phyloP scores from a whole-genome alignment of 345 rosid genomes.

The Physaria fendleri region DNA sequence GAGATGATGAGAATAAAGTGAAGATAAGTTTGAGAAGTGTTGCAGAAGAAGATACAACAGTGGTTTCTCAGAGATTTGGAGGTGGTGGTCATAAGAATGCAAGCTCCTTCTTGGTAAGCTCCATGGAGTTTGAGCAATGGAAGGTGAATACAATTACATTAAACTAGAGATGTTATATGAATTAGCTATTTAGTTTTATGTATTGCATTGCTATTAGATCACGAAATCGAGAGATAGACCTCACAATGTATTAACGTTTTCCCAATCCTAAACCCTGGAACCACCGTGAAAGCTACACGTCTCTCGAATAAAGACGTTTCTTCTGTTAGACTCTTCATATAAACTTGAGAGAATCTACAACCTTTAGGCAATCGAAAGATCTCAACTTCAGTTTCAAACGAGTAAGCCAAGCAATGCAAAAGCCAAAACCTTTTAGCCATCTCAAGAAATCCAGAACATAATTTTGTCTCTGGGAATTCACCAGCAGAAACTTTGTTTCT shows the following conservation, averaged over 20 bases:
- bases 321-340: constrained; percentile 62
- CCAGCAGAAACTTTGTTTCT: constrained; percentile 47
- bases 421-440: constrained; percentile 89
- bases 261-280: constrained; percentile 91
- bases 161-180: neutral
- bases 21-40: constrained; percentile 71
- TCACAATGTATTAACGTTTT: constrained; percentile 69
- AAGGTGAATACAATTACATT: constrained; percentile 25
- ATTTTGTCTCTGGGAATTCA: constrained; percentile 54
- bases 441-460: constrained; percentile 51
- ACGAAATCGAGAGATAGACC: constrained; percentile 54
- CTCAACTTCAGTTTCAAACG: constrained; percentile 55
- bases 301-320: constrained; percentile 53
- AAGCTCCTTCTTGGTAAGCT: constrained; percentile 58
- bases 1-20: constrained; percentile 54
- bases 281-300: constrained; percentile 67
- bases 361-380: constrained; percentile 65
- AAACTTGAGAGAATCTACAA: constrained; percentile 75
- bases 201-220: neutral
- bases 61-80: constrained; percentile 46
- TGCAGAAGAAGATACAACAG: constrained; percentile 54
- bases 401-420: constrained; percentile 72
- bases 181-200: neutral
- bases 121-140: constrained; percentile 47
- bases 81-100: constrained; percentile 74